Evolutionary conservation across 2,329 filamentous ascomycete genomes (phyloP).

Genomic region (Penicillium sclerotiorum): DNA sequence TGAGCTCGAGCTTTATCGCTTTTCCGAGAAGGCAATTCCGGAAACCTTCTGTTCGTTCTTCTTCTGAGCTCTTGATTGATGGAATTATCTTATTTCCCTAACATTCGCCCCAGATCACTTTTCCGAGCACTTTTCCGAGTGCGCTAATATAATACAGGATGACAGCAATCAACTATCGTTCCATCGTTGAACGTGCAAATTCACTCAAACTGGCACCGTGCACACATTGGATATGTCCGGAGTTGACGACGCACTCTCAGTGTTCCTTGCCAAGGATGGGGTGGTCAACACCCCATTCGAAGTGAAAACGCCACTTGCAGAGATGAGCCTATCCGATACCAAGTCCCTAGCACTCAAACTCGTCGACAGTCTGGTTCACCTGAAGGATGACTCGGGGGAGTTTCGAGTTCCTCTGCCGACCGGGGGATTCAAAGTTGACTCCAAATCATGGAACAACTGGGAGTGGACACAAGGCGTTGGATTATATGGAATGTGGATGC

Average conservation of each 20-base stretch:
- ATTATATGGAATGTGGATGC: constrained; percentile 80
- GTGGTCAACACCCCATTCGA: constrained; percentile 9
- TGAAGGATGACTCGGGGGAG: constrained; percentile 72
- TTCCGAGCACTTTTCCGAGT: constrained; percentile 4
- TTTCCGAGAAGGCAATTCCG: not conserved
- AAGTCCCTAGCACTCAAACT: constrained; percentile 40
- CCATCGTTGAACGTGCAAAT: not conserved
- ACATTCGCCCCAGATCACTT: too few relatives aligned
- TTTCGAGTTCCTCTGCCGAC: constrained; percentile 72
- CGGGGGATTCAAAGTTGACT: constrained; percentile 73
- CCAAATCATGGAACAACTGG: constrained; percentile 76
- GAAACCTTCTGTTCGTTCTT: not conserved
- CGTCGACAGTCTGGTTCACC: constrained; percentile 75
- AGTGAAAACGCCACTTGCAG: constrained; percentile 9
- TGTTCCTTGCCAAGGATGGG: constrained; percentile 7
- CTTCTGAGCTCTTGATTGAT: constrained; percentile 3
- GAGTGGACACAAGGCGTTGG: constrained; percentile 82
- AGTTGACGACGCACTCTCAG: constrained; percentile 5
- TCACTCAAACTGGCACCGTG: not conserved
- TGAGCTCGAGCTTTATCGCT: not conserved
- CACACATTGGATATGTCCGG: constrained; percentile 1
- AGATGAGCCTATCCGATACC: constrained; percentile 13
- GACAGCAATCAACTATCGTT: not conserved
- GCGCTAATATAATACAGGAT: not conserved
- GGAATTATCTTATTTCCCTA: not conserved